Conservation (phyloP, 2,329 filamentous ascomycete species). For the Colletotrichum agaves region DNA sequence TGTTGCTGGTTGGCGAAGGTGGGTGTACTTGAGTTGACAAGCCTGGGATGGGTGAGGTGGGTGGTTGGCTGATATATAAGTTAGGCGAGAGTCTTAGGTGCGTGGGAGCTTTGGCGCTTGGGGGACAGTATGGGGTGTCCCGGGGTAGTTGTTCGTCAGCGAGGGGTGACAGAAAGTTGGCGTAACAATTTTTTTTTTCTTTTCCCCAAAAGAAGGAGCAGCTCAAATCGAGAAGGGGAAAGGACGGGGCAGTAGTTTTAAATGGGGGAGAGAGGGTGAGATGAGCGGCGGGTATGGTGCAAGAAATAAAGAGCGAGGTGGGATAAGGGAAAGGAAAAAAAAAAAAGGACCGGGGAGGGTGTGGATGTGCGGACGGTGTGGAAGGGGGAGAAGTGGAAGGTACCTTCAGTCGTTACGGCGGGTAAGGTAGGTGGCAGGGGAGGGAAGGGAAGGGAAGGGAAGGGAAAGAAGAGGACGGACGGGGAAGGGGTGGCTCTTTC, state of each 20-base stretch:
- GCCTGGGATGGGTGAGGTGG: constrained; percentile 1
- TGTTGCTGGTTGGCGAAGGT: constrained; percentile 1
- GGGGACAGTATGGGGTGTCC: constrained; percentile 25
- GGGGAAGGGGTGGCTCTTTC: constrained; percentile 12
- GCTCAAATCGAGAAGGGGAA: constrained; percentile 16
- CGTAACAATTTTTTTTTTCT: constrained; percentile 33
- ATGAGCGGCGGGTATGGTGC: constrained; percentile 10
- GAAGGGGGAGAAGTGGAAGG: constrained; percentile 17
- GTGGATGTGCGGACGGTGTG: constrained; percentile 33
- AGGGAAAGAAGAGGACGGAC: background rate
- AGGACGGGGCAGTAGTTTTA: constrained; percentile 38
- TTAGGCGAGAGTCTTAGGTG: constrained; percentile 21
- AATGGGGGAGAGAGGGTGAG: constrained; percentile 29
- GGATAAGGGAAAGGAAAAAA: constrained; percentile 16
- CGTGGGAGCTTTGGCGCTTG: constrained; percentile 27
- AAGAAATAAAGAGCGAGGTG: constrained; percentile 10
- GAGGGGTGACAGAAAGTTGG: constrained; percentile 34
- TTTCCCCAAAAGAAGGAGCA: constrained; percentile 35
- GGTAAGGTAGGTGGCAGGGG: constrained; percentile 4
- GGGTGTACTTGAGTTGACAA: background rate
- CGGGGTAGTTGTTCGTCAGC: constrained; percentile 24
- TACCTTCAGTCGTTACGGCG: constrained; percentile 2
- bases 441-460: constrained; percentile 22
- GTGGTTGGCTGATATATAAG: constrained; percentile 27
- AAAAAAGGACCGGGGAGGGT: constrained; percentile 22